Base-by-base conservation (phyloP, 345 rosid species). In the Aegle marmelos region DNA sequence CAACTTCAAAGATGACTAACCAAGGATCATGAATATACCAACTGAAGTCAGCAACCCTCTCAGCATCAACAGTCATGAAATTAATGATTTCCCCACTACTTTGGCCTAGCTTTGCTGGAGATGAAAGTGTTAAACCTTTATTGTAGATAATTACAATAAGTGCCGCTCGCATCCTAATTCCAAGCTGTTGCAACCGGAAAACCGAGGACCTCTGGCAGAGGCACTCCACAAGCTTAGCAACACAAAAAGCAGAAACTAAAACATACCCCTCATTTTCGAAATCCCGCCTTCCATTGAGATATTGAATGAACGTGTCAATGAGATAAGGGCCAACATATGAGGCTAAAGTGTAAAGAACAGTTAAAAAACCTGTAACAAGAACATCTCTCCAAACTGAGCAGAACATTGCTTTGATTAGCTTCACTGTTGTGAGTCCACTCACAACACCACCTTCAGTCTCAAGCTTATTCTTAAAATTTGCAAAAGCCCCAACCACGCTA, bases 81-180 rank as follows among this genome's bases (percentile, higher is more conserved):
- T 92, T 92, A 68, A 92, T 88, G 66, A 92, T 89, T 85, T 92
- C 96, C 28, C 94, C 96, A 54, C 92, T 90, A 9, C 87, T 90
- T 45, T 83, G 88, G 17, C 88, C 86, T 73, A 87, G 89, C 79
- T 85, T 89, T 11, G 91, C 85, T 7, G 80, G 88, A 63, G 85
- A 79, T 11, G 93, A 88, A 79, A 92, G 91, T 3, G 86, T 86
- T 78, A 92, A 74, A 58, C 89, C 91, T 78, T 92, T 92, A 53
- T 89, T 88, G 48, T 92, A 92, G 67, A 92, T 84, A 89, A 84
- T 83, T 0, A 88, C 84, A 22, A 89, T 88, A 57, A 90, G 72
- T 31, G 83, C 86, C 2, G 90, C 83, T 31, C 91, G 88, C 73
- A 73, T 58, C 81, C 87, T 84, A 65, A 92, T 83, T 33, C 94